Evolutionary conservation across 495 filamentous ascomycete genomes (phyloP), one percentile per base, ranked within the genome.

Genomic region (Articulospora tetracladia): DNA sequence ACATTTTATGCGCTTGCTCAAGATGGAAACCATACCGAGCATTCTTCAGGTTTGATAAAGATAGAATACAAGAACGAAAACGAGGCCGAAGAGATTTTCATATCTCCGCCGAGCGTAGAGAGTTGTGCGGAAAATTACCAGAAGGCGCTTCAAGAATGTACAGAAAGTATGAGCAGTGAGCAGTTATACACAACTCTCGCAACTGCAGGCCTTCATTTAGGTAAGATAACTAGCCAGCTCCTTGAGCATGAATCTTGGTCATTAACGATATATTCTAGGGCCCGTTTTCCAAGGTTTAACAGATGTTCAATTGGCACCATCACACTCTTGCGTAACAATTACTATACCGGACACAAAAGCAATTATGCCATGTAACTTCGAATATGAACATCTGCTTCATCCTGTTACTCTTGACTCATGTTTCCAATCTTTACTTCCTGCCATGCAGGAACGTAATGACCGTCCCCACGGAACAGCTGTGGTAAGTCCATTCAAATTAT

Each of bases 361-460:
- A 0, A 51, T 65, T 4, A 80, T 80, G 78, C 76, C 79, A 2
- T 66, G 68, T 23, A 36, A 70, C 3, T 75, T 72, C 57, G 70
- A 78, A 55, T 69, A 68, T 66, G 59, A 61, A 0, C 76, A 77
- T 55, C 23, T 81, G 13, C 70, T 82, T n/a, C 79, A 83, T 53
- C 80, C 80, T 0, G 74, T 72, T 0, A 80, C 78, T 0, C 41
- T 78, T 8, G 76, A 77, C 51, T 69, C 69, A 0, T 62, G 76
- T 0, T 69, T 76, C 25, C 74, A 77, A n/a, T 62, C 69, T 0
- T 65, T 69, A 17, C 6, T 53, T 15, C 23, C 25, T 20, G 51
- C 48, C 24, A 3, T 52, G 7, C 13, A n/a, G n/a, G n/a, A n/a
- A n/a, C n/a, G n/a, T n/a, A n/a, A n/a, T n/a, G n/a, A n/a, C n/a